These are phyloP conservation scores for Mortierella sp. DNA, from an alignment of 371 early-diverging fungal species.

Conservation along the genomic window DNA sequence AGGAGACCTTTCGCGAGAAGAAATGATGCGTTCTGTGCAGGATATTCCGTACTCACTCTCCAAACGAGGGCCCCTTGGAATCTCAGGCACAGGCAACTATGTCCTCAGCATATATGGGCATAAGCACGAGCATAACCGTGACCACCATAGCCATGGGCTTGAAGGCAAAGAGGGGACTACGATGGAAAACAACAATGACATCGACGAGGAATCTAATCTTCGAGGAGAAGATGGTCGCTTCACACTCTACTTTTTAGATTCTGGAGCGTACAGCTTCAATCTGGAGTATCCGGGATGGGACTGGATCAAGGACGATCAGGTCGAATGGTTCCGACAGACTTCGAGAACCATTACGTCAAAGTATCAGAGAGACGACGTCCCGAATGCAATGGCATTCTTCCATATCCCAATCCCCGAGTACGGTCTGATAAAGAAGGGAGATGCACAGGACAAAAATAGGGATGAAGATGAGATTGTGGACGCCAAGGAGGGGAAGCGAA, in stretches of 20 bases:
- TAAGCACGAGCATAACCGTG: conserved; percentile 1
- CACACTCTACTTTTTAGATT: conserved; percentile 64
- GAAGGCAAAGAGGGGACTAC: too few relatives aligned
- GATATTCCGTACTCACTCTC: conserved; percentile 61
- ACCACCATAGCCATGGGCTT: not conserved
- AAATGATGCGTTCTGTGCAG: conserved; percentile 59
- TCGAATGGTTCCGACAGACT: conserved; percentile 61
- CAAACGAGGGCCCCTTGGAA: conserved; percentile 57
- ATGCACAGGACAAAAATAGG: conserved; percentile 4
- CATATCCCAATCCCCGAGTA: conserved; percentile 63
- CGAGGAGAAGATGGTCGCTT: conserved; percentile 44
- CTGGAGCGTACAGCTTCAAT: conserved; percentile 57
- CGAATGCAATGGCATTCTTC: conserved; percentile 63
- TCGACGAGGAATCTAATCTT: not conserved
- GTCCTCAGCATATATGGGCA: conserved; percentile 49
- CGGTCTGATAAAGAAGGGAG: conserved; percentile 40
- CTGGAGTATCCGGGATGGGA: conserved; percentile 55
- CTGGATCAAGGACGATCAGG: conserved; percentile 60
- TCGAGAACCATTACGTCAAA: conserved; percentile 40
- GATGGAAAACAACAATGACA: not conserved
- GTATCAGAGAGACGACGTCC: conserved; percentile 30
- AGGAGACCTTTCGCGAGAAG: conserved; percentile 62
- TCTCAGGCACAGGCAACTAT: conserved; percentile 65
- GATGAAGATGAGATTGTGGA: not conserved
- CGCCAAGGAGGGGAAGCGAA: not conserved